These are phyloP conservation scores for Nemophila menziesii DNA, from an alignment of 257 asterid species.

Conservation along the genomic window DNA sequence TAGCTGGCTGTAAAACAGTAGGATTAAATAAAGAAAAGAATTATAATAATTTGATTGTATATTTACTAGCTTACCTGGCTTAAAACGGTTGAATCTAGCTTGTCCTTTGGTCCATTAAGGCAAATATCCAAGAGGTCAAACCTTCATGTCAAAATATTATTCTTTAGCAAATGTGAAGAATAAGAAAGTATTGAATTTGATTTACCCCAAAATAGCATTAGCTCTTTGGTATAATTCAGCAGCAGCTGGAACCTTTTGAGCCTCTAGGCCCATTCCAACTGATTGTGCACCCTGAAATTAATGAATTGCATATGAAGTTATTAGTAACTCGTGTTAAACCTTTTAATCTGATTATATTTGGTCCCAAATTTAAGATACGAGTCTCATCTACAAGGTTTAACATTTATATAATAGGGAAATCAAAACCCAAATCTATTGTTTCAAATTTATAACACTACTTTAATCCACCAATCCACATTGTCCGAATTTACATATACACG, in stretches of 20 bases:
- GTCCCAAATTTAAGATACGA: not conserved
- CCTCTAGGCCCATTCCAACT: slow-evolving; percentile 94
- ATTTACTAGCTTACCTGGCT: slow-evolving; percentile 61
- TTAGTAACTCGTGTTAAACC: too few relatives aligned
- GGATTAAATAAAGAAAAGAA: not conserved
- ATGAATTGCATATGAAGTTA: slow-evolving; percentile 11
- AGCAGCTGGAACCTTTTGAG: slow-evolving; percentile 92
- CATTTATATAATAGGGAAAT: not conserved
- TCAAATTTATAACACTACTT: not conserved
- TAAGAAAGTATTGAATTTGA: not conserved
- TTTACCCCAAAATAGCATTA: slow-evolving; percentile 77
- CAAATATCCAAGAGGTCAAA: slow-evolving; percentile 83
- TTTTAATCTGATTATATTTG: too few relatives aligned
- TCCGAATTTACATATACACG: too few relatives aligned
- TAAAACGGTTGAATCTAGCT: slow-evolving; percentile 83
- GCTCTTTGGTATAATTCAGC: slow-evolving; percentile 78
- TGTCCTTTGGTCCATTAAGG: slow-evolving; percentile 88
- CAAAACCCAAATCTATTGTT: not conserved
- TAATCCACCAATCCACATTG: too few relatives aligned
- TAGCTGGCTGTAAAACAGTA: slow-evolving; percentile 65
- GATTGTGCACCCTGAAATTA: slow-evolving; percentile 88
- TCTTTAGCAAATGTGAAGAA: not conserved
- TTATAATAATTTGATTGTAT: not conserved
- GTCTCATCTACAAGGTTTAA: not conserved
- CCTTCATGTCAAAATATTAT: slow-evolving; percentile 18